phyloP scores from a whole-genome alignment of 306 rosid genomes.

The Prunus padus region DNA sequence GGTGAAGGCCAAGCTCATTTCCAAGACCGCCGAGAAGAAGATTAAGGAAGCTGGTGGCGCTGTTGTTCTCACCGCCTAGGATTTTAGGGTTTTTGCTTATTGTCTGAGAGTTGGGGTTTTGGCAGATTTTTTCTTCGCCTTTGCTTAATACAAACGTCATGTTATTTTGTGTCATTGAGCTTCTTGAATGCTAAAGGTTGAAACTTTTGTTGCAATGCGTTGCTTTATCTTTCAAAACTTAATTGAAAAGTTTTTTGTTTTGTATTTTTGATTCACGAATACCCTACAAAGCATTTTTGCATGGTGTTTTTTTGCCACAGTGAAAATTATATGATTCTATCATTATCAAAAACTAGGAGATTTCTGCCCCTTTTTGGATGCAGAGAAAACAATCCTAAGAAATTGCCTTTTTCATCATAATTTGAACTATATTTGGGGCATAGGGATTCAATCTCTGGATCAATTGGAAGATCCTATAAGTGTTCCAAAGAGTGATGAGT shows the following conservation, averaged over 20 bases:
- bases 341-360: too few relatives aligned
- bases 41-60: constrained; percentile 7
- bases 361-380: too few relatives aligned
- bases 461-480: too few relatives aligned
- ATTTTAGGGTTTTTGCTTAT: background rate
- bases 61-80: constrained; percentile 5
- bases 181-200: background rate
- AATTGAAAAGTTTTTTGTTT: background rate
- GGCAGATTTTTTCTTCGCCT: too few relatives aligned
- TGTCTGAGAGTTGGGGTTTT: background rate
- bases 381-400: too few relatives aligned
- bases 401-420: too few relatives aligned
- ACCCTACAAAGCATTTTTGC: too few relatives aligned
- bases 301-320: too few relatives aligned
- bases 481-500: background rate
- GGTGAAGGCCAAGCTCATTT: constrained; percentile 7
- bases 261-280: background rate
- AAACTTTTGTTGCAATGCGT: background rate
- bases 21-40: constrained; percentile 1
- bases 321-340: too few relatives aligned
- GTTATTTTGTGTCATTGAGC: background rate
- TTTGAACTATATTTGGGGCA: too few relatives aligned
- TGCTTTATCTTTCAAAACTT: too few relatives aligned
- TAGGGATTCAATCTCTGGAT: too few relatives aligned
- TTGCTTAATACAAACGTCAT: background rate